A percentile compares a stretch with the other conserved stretches of the same genome.
These are phyloP conservation scores for Saccharomyces paradoxus DNA, from an alignment of 805 yeast genomes.

Conservation along the genomic window DNA sequence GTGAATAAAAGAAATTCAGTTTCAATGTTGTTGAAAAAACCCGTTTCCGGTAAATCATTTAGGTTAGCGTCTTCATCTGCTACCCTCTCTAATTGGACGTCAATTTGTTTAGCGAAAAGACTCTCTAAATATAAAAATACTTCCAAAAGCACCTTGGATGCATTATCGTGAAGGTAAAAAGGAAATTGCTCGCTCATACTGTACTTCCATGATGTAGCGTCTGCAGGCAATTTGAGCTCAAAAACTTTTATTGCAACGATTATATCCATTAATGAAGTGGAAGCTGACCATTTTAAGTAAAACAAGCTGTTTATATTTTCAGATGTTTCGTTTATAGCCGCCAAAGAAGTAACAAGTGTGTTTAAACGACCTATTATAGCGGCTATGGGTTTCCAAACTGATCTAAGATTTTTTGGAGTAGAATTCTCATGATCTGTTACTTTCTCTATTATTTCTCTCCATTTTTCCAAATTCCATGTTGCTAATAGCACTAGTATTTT, in stretches of 20 bases:
- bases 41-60: constrained; percentile 10
- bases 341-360: constrained; percentile 4
- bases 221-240: constrained; percentile 22
- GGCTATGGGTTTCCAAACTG: constrained; percentile 8
- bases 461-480: constrained; percentile 26
- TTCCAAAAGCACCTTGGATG: constrained; percentile 8
- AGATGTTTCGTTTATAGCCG: background rate
- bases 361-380: constrained; percentile 13
- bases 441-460: constrained; percentile 20
- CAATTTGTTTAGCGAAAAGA: constrained; percentile 15
- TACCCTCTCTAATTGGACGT: constrained; percentile 16
- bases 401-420: constrained; percentile 2
- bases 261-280: constrained; percentile 20
- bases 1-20: constrained; percentile 20
- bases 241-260: constrained; percentile 22
- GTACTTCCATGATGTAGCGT: constrained; percentile 17
- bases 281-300: constrained; percentile 11
- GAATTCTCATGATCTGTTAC: background rate
- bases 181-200: constrained; percentile 12
- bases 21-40: constrained; percentile 11
- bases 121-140: constrained; percentile 25
- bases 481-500: constrained; percentile 20
- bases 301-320: constrained; percentile 1
- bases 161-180: constrained; percentile 7
- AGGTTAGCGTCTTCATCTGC: constrained; percentile 24